Evolutionary conservation across 2,329 filamentous ascomycete genomes (phyloP).

Genomic region (Xylaria polymorpha): DNA sequence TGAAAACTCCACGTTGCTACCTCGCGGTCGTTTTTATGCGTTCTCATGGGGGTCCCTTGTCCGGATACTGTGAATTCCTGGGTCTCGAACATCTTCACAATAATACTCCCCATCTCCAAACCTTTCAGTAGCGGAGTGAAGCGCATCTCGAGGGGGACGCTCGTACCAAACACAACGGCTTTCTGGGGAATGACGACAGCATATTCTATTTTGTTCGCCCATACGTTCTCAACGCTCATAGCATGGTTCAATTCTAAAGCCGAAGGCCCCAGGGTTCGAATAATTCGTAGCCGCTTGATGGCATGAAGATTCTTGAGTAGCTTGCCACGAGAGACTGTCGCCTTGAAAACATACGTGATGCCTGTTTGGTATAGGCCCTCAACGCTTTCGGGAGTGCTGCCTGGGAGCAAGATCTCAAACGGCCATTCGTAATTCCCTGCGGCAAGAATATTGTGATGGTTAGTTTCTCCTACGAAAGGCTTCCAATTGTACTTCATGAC

Average conservation of each 20-base stretch:
- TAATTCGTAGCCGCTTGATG: constrained; percentile 81
- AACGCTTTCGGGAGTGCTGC: constrained; percentile 83
- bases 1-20: constrained; percentile 70
- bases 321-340: constrained; percentile 86
- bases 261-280: constrained; percentile 79
- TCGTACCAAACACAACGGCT: constrained; percentile 92
- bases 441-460: constrained; percentile 69
- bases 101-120: constrained; percentile 84
- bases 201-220: constrained; percentile 98
- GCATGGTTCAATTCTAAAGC: constrained; percentile 84
- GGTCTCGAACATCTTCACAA: constrained; percentile 81
- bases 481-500: constrained; percentile 78
- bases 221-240: constrained; percentile 96
- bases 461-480: constrained; percentile 69
- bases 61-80: constrained; percentile 72
- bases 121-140: constrained; percentile 91
- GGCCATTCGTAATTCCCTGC: constrained; percentile 87
- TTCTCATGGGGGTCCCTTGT: constrained; percentile 58
- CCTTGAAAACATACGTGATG: constrained; percentile 91
- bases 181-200: constrained; percentile 93
- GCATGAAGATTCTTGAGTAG: constrained; percentile 87
- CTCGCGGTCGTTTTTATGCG: constrained; percentile 72
- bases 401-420: constrained; percentile 79
- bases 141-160: constrained; percentile 83
- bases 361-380: constrained; percentile 89